Conservation (phyloP, 768 basidiomycete species). For the Collybia nuda region DNA sequence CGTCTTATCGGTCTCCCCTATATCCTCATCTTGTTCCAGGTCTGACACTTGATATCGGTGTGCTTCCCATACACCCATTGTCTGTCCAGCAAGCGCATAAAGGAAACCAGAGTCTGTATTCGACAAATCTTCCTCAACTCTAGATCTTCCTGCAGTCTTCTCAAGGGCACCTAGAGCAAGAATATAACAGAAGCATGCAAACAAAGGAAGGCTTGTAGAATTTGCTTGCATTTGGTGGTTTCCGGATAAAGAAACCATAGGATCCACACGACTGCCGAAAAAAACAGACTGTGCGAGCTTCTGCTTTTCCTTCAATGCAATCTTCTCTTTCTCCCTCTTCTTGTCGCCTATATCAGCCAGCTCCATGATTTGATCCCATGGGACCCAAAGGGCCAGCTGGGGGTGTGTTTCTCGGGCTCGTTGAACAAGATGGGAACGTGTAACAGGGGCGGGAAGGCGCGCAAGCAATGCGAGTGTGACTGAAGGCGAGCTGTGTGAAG, state of each 20-base stretch:
- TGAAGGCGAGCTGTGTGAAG: conserved; percentile 1
- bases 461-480: conserved; percentile 32
- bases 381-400: conserved; percentile 22
- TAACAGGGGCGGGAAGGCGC: conserved; percentile 28
- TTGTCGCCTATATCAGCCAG: conserved; percentile 7
- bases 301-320: not conserved
- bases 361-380: conserved; percentile 13
- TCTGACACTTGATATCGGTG: conserved; percentile 7
- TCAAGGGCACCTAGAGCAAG: conserved; percentile 55
- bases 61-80: conserved; percentile 36
- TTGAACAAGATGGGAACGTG: conserved; percentile 25
- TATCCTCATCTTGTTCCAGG: conserved; percentile 3
- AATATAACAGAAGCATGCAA: conserved; percentile 55
- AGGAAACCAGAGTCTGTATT: conserved; percentile 25
- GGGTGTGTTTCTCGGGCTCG: conserved; percentile 22
- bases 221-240: too few relatives aligned
- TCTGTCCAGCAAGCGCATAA: conserved; percentile 36
- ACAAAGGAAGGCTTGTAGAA: conserved; percentile 40
- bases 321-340: conserved; percentile 8
- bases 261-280: conserved; percentile 3
- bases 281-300: conserved; percentile 11
- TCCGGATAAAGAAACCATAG: too few relatives aligned
- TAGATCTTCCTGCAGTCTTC: conserved; percentile 2
- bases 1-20: conserved; percentile 5
- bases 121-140: too few relatives aligned